These are phyloP conservation scores for Gossypium thurberi DNA, from an alignment of 345 rosid genomes.

Conservation along the genomic window DNA sequence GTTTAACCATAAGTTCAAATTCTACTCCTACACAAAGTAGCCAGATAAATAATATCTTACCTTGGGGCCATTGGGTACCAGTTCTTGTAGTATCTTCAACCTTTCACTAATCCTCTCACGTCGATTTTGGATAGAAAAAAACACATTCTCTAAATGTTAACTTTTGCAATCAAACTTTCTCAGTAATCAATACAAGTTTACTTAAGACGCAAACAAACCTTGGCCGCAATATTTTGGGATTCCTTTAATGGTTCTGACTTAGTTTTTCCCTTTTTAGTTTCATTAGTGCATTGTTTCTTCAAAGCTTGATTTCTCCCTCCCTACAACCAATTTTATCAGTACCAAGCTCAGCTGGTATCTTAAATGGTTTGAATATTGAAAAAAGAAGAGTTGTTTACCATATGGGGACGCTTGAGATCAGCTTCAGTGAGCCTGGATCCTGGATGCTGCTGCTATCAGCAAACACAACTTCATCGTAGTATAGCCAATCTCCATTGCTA, in stretches of 20 bases:
- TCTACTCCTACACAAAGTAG: not conserved
- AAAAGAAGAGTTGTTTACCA: constrained; percentile 21
- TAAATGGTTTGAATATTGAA: not conserved
- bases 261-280: constrained; percentile 39
- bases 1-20: not conserved
- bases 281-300: constrained; percentile 49
- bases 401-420: constrained; percentile 46
- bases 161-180: constrained; percentile 1
- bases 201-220: constrained; percentile 39
- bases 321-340: constrained; percentile 18
- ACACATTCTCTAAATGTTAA: not conserved
- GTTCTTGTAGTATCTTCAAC: constrained; percentile 70
- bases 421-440: constrained; percentile 31
- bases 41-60: constrained; percentile 16
- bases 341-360: not conserved
- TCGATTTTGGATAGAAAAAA: constrained; percentile 46
- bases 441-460: constrained; percentile 27
- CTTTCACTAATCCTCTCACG: constrained; percentile 83
- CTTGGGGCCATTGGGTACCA: constrained; percentile 89
- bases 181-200: not conserved
- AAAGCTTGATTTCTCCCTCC: constrained; percentile 39
- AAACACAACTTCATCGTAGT: constrained; percentile 39
- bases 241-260: constrained; percentile 57
- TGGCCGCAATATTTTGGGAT: constrained; percentile 85
- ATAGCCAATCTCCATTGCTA: constrained; percentile 49